Conservation (phyloP, 2,329 filamentous ascomycete genomes). For the Thermothelomyces thermophilus region DNA sequence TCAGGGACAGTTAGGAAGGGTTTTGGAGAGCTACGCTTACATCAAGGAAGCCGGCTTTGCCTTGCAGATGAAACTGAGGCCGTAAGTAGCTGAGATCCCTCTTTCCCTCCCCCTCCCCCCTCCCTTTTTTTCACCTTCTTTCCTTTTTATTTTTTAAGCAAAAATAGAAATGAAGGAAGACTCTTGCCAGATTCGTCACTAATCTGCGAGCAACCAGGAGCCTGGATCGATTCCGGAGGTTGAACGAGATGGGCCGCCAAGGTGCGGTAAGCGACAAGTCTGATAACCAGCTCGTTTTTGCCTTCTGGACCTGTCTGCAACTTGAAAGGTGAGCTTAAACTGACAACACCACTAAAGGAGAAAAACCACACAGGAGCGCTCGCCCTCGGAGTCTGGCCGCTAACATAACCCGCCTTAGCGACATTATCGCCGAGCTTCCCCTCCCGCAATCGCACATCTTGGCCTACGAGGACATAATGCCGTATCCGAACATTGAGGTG, state of each 20-base stretch:
- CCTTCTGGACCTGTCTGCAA: conserved; percentile 91
- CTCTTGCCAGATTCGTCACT: not conserved
- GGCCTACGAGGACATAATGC: conserved; percentile 57
- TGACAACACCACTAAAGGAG: too few species aligned
- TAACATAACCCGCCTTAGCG: conserved; percentile 42
- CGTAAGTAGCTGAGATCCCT: conserved; percentile 39
- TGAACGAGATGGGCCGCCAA: conserved; percentile 29
- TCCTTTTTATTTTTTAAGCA: not conserved
- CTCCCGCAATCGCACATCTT: conserved; percentile 55
- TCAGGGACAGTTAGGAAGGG: conserved; percentile 77
- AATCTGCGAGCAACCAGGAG: conserved; percentile 32
- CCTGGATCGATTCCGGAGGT: conserved; percentile 41
- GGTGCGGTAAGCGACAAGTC: conserved; percentile 35
- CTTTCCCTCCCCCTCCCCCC: conserved; percentile 20
- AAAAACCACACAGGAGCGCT: not conserved
- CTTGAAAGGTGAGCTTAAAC: conserved; percentile 77
- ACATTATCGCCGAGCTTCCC: conserved; percentile 81
- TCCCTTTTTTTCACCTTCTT: not conserved
- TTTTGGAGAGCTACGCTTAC: conserved; percentile 72
- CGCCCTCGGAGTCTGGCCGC: not conserved
- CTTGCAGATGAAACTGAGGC: conserved; percentile 67
- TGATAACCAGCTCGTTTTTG: conserved; percentile 63
- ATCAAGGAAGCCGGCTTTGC: conserved; percentile 51
- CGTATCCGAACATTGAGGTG: conserved; percentile 53
- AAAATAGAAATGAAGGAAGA: too few species aligned